Evolutionary conservation across 208 protist genomes (phyloP), one percentile per base, ranked within the genome.

Genomic region (Trypanosoma avium): DNA sequence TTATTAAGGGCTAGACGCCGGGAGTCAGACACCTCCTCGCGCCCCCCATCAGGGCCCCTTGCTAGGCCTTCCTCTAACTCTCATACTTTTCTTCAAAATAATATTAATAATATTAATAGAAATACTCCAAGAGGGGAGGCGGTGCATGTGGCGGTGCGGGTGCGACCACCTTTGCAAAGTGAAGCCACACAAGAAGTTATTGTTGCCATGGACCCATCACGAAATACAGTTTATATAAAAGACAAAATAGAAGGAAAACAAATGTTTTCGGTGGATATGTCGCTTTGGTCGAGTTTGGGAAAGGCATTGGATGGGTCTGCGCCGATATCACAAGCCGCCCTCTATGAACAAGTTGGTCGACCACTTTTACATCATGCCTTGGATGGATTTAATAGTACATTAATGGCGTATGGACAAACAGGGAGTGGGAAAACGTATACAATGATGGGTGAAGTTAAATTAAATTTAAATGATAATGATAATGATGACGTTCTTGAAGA

Each of bases 361-460:
- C 88, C 90, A 0, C 81, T 98, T 22, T 76, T 98, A 19, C 64
- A 85, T 12, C 97, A 98, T 78, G 85, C 94, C 22, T 62, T 96
- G 65, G 81, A 91, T 19, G 91, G 94, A 38, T 92, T 90, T 73
- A 95, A 96, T 80, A 90, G 78, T 68, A 93, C 90, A 5, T 62
- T 98, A 33, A 92, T 97, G 62, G 88, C 91, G 12, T 97, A 97
- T 61, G 91, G 92, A 12, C 82, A 86, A 52, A 98, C 95, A 12
- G 87, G 88, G 29, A 92, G 85, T 62, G 96, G 88, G 27, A 97
- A 97, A 68, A 94, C 88, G 32, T 89, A 95, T 80, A 94, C 87
- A 8, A 94, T 97, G 82, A 89, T 95, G 72, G 91, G 91, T 15
- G 73, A 84, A 19, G 17, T 54, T 19, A 52, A 36, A 3, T 1